These are phyloP conservation scores for Xylariaceae sp. DNA, from an alignment of 2,329 filamentous ascomycete species.

Conservation along the genomic window DNA sequence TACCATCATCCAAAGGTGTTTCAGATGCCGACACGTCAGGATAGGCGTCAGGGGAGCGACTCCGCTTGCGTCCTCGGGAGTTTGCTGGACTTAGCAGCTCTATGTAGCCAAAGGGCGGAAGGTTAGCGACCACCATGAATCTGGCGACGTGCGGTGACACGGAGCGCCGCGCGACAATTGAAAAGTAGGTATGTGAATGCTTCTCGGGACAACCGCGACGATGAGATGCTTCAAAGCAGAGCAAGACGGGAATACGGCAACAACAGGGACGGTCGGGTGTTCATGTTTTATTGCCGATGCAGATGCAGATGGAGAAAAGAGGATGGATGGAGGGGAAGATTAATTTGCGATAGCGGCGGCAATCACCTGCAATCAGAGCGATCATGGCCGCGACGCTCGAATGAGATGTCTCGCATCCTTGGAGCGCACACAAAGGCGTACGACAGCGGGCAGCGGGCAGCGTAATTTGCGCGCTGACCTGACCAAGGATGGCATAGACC, in stretches of 20 bases:
- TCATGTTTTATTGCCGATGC: background rate
- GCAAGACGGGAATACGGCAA: slow-evolving; percentile 1
- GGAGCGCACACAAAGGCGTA: slow-evolving; percentile 17
- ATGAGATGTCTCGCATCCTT: slow-evolving; percentile 1
- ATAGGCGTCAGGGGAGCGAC: slow-evolving; percentile 66
- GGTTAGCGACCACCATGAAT: slow-evolving; percentile 24
- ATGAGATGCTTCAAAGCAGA: slow-evolving; percentile 9
- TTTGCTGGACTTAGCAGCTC: slow-evolving; percentile 45
- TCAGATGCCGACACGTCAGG: slow-evolving; percentile 48
- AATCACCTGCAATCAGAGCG: slow-evolving; percentile 16
- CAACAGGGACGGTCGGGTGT: background rate
- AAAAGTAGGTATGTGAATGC: slow-evolving; percentile 9
- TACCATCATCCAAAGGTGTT: slow-evolving; percentile 68
- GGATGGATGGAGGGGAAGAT: background rate
- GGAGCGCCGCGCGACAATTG: slow-evolving; percentile 18
- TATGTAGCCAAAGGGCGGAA: slow-evolving; percentile 30
- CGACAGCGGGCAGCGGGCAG: slow-evolving; percentile 9
- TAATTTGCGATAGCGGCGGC: slow-evolving; percentile 19
- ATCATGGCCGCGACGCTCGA: slow-evolving; percentile 5
- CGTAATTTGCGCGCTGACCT: slow-evolving; percentile 16
- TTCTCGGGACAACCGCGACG: slow-evolving; percentile 20
- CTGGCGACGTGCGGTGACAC: slow-evolving; percentile 20
- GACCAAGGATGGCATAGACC: slow-evolving; percentile 10
- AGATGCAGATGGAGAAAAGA: background rate
- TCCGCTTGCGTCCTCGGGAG: slow-evolving; percentile 70